Conservation (phyloP, 352 stramenopile genomes). For the Phytopythium aichiense region DNA sequence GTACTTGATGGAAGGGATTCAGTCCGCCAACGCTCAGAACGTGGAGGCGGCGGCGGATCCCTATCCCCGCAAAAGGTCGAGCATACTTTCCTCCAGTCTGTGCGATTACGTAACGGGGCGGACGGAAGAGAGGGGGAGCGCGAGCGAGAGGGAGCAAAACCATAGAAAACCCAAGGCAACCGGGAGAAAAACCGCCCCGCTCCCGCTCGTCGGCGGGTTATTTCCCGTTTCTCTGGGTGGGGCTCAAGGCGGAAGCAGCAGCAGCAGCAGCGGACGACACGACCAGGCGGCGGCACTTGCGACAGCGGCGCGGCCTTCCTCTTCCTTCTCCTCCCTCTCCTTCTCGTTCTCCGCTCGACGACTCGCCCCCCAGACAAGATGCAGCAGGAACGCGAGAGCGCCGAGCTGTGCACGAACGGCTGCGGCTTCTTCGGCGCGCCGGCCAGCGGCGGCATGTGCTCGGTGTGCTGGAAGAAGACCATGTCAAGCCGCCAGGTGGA, state of each 20-base stretch:
- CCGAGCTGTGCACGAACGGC: conserved; percentile 67
- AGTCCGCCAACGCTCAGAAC: background rate
- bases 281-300: too few species aligned
- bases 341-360: too few species aligned
- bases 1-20: background rate
- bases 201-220: conserved; percentile 8
- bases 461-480: conserved; percentile 83
- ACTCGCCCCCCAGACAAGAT: conserved; percentile 29
- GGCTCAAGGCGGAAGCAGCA: conserved; percentile 19
- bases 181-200: background rate
- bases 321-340: background rate
- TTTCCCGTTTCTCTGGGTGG: conserved; percentile 65
- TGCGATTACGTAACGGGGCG: background rate
- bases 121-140: background rate
- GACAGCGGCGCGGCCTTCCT: too few species aligned
- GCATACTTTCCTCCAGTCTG: background rate
- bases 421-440: conserved; percentile 77
- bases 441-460: conserved; percentile 76
- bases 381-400: conserved; percentile 78
- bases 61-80: too few species aligned
- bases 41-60: too few species aligned
- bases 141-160: background rate
- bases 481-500: conserved; percentile 71
- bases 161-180: background rate
- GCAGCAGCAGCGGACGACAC: background rate